Evolutionary conservation across 306 rosid genomes (phyloP).

Genomic region (Crotalaria pallida): DNA sequence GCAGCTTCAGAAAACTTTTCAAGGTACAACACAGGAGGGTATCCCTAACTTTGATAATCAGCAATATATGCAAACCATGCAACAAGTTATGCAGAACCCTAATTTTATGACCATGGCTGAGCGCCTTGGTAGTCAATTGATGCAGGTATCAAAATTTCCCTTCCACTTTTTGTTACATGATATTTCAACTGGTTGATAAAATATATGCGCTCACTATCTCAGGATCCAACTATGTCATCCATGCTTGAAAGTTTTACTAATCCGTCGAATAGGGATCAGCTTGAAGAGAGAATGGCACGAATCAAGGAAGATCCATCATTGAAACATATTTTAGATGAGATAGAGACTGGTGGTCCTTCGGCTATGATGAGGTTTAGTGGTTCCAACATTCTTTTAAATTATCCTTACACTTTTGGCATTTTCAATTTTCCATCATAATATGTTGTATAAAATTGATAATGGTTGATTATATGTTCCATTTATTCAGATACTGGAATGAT

Average conservation of each 20-base stretch:
- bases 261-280: conserved; percentile 81
- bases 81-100: conserved; percentile 99
- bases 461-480: conserved; percentile 13
- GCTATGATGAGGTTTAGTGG: conserved; percentile 91
- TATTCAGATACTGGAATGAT: conserved; percentile 84
- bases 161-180: neutral
- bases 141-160: conserved; percentile 64
- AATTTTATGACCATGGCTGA: conserved; percentile 98
- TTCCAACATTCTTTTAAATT: neutral
- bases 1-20: conserved; percentile 89
- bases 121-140: conserved; percentile 84
- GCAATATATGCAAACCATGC: conserved; percentile 81
- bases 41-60: conserved; percentile 82
- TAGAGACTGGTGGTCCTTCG: conserved; percentile 93
- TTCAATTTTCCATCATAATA: neutral
- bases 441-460: neutral
- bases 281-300: conserved; percentile 96
- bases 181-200: neutral
- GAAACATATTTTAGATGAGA: conserved; percentile 93
- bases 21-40: conserved; percentile 60
- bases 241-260: conserved; percentile 76
- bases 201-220: conserved; percentile 23
- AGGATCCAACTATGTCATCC: conserved; percentile 94
- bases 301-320: conserved; percentile 95
- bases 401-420: conserved; percentile 9